Conservation (phyloP, 2,329 filamentous ascomycete genomes). For the Emmonsia crescens region DNA sequence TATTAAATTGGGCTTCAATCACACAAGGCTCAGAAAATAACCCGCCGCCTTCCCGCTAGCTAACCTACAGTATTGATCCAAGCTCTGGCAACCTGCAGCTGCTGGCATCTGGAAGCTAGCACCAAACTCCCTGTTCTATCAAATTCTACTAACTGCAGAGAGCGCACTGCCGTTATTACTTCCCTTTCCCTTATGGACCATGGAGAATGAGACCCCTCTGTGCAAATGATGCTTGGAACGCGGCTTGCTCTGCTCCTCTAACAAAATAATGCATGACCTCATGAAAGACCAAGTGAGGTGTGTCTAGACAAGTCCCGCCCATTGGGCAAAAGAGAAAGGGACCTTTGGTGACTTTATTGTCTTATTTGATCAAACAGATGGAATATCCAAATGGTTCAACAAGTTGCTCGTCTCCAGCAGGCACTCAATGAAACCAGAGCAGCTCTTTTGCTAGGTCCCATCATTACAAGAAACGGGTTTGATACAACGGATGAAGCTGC, state of each 20-base stretch:
- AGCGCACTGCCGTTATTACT: no score
- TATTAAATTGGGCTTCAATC: neutral
- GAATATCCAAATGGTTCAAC: conserved; percentile 8
- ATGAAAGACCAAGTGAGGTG: conserved; percentile 10
- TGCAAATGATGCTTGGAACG: conserved; percentile 11
- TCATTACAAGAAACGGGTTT: conserved; percentile 2
- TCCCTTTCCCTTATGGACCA: neutral
- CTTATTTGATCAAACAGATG: conserved; percentile 3
- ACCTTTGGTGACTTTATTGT: neutral
- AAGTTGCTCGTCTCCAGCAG: conserved; percentile 7
- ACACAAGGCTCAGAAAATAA: neutral
- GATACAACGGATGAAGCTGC: neutral
- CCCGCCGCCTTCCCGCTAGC: neutral
- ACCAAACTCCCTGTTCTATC: neutral
- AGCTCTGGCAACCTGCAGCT: neutral
- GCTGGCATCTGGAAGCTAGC: neutral
- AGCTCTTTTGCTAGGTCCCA: conserved; percentile 6
- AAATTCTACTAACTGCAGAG: no score
- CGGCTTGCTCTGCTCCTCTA: conserved; percentile 9
- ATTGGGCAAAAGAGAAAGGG: neutral
- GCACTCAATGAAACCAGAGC: conserved; percentile 9
- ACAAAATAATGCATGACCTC: conserved; percentile 10
- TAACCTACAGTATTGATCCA: no score
- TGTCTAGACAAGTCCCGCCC: neutral
- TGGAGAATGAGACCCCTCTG: conserved; percentile 10